These are phyloP conservation scores for Carex pumila DNA, from an alignment of 176 grass and related monocot species.

Conservation along the genomic window DNA sequence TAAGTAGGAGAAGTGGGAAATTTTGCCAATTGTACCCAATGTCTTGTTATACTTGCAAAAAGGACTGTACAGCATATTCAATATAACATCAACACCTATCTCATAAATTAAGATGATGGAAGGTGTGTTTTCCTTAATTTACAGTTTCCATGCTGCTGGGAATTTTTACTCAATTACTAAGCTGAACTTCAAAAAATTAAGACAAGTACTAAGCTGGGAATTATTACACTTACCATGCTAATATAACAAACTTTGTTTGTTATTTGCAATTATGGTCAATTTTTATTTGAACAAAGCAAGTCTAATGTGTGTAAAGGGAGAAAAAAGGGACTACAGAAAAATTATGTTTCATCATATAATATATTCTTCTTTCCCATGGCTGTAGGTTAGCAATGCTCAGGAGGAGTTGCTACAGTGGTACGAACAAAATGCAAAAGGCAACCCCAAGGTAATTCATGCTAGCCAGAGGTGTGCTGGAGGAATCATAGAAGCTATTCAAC, in stretches of 20 bases:
- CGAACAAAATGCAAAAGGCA: slow-evolving; percentile 55
- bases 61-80: too few species aligned
- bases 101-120: background rate
- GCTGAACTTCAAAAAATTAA: too few species aligned
- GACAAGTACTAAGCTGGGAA: too few species aligned
- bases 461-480: slow-evolving; percentile 74
- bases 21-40: background rate
- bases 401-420: slow-evolving; percentile 92
- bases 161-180: too few species aligned
- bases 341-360: background rate
- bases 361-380: background rate
- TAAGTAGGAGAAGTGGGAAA: background rate
- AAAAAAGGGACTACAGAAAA: background rate
- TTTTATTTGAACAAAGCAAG: background rate
- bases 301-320: background rate
- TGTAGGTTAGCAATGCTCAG: slow-evolving; percentile 92
- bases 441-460: slow-evolving; percentile 65
- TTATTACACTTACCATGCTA: too few species aligned
- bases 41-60: background rate
- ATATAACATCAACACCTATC: background rate
- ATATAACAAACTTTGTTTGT: too few species aligned
- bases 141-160: too few species aligned
- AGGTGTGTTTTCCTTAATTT: background rate
- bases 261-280: too few species aligned
- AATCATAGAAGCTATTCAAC: slow-evolving; percentile 73